Evolutionary conservation across 371 early-diverging fungal species (phyloP).

Genomic region (Mortierella sp.): DNA sequence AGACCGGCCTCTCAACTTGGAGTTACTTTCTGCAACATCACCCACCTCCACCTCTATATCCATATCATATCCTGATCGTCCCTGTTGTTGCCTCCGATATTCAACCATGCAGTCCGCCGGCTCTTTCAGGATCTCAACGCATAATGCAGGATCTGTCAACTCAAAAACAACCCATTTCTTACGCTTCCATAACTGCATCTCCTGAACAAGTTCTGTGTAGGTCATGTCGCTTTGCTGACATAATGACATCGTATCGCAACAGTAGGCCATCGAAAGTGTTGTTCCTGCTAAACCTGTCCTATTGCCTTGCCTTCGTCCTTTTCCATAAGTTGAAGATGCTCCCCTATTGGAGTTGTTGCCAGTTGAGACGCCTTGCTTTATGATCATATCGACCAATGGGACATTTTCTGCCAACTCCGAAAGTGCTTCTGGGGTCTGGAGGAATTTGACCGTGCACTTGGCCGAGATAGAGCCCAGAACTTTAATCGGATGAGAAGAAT

Average conservation of each 20-base stretch:
- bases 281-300: conserved; percentile 28
- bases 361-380: conserved; percentile 46
- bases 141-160: conserved; percentile 37
- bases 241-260: conserved; percentile 41
- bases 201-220: conserved; percentile 37
- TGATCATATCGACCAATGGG: conserved; percentile 31
- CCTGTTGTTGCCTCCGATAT: conserved; percentile 7
- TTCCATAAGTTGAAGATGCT: conserved; percentile 19
- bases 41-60: conserved; percentile 21
- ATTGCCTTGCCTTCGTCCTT: conserved; percentile 14
- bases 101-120: conserved; percentile 31
- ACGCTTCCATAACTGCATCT: conserved; percentile 44
- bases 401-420: conserved; percentile 22
- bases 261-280: conserved; percentile 46
- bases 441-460: conserved; percentile 49
- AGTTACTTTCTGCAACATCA: neutral
- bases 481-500: conserved; percentile 37
- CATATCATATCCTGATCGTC: neutral
- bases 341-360: conserved; percentile 17
- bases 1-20: neutral
- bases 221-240: conserved; percentile 35
- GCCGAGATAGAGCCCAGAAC: conserved; percentile 40
- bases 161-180: conserved; percentile 53
- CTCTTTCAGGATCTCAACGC: conserved; percentile 39
- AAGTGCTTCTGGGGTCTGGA: conserved; percentile 20